These are phyloP conservation scores for Aspergillus neoniger DNA, from an alignment of 2,329 filamentous ascomycete species.

Conservation along the genomic window DNA sequence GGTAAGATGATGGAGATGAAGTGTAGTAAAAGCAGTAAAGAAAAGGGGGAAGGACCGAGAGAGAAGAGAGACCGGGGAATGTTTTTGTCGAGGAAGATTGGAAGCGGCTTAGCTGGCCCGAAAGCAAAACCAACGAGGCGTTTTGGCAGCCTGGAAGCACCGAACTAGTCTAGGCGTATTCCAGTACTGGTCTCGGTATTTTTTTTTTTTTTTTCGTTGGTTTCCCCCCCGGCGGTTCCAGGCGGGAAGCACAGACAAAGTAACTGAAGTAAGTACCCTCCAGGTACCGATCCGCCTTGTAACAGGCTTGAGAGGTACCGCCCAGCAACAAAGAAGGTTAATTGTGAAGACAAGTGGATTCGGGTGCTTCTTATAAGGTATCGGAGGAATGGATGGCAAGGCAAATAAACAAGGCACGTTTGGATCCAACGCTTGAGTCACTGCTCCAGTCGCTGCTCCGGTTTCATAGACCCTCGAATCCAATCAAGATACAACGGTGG, in stretches of 20 bases:
- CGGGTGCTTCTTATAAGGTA: neutral
- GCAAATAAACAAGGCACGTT: neutral
- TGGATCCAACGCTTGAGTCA: neutral
- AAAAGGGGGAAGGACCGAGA: conserved; percentile 7
- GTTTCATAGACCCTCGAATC: conserved; percentile 3
- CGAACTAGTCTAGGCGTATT: neutral
- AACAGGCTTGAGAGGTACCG: neutral
- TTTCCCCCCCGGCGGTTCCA: neutral
- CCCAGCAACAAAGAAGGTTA: neutral
- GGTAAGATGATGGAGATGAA: conserved; percentile 6
- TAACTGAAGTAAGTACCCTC: neutral
- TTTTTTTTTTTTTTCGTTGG: too few relatives aligned
- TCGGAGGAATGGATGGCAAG: neutral
- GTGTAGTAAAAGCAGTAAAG: neutral
- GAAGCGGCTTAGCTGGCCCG: conserved; percentile 23
- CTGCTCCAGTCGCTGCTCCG: neutral
- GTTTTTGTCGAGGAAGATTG: conserved; percentile 6
- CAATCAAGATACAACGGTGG: neutral
- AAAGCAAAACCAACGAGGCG: conserved; percentile 12
- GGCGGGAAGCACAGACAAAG: neutral
- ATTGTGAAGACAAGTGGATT: neutral
- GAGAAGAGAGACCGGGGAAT: neutral
- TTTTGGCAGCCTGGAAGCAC: conserved; percentile 2
- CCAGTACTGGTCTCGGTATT: neutral
- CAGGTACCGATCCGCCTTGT: neutral